Evolutionary conservation across 2,329 filamentous ascomycete genomes (phyloP), one percentile per base, ranked within the genome.

Genomic region (Metarhizium rileyi): DNA sequence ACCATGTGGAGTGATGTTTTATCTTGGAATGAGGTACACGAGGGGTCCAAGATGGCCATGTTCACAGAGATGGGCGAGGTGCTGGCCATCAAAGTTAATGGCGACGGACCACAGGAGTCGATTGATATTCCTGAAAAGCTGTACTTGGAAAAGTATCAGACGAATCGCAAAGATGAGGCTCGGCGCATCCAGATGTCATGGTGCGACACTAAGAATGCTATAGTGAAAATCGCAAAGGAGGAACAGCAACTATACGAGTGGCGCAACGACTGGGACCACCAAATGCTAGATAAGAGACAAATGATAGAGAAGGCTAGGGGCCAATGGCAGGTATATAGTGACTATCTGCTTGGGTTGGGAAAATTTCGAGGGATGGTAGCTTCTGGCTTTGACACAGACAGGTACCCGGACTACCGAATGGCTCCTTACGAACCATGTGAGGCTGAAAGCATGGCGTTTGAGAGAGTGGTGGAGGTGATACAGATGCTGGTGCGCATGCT

Each of bases 61-160:
- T 65, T 77, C 36, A 62, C 64, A n/a, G 64, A 71, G 14, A 65
- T 70, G 51, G 73, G 73, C 4, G 74, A 79, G n/a, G 67, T 80
- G 3, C 55, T 81, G 23, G 68, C 70, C 7, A 65, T 80, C 35
- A 69, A 70, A 41, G 58, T 80, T 12, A 64, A 66, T 16, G 67
- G 66, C 3, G 63, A 68, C 4, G 72, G 70, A 2, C 64, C 71
- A 4, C 58, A 63, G 7, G 69, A 70, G 42, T 66, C 67, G 3
- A 65, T 78, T 40, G 73, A 78, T 3, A 71, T 81, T 30, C 77
- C 77, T 5, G 62, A 65, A 40, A 62, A 72, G 12, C 71, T 78
- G 53, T 80, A 77, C 55, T 71, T 75, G 1, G 77, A 80, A 59
- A 71, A 69, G n/a, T 81, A 80, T 50, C 60, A 77, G 47, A 63